A percentile compares a stretch with the other conserved stretches of the same genome.
Evolutionary conservation across 345 rosid genomes (phyloP).

Genomic region (Eutrema yunnanense): DNA sequence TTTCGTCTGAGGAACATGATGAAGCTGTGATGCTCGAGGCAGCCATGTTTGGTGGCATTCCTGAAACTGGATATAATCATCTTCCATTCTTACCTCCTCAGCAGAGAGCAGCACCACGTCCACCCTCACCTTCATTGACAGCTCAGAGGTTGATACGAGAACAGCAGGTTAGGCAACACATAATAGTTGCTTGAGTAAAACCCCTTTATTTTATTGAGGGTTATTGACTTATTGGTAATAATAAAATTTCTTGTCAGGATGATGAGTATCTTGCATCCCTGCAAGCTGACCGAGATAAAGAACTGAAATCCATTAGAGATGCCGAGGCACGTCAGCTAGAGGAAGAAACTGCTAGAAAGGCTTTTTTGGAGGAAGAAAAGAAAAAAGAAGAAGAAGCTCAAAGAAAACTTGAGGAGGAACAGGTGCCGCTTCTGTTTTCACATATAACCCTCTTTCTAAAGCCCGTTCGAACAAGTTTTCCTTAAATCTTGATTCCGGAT

Average conservation of each 20-base stretch:
- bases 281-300: constrained; percentile 96
- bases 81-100: constrained; percentile 31
- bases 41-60: constrained; percentile 99
- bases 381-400: constrained; percentile 67
- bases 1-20: constrained; percentile 96
- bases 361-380: constrained; percentile 74
- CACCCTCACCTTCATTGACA: constrained; percentile 88
- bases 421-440: constrained; percentile 41
- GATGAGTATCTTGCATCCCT: constrained; percentile 93
- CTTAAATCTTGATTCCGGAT: neutral
- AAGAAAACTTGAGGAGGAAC: constrained; percentile 74
- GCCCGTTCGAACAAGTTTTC: neutral
- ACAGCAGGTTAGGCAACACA: constrained; percentile 67
- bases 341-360: constrained; percentile 71
- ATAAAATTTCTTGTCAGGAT: constrained; percentile 44
- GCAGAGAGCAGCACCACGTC: constrained; percentile 52
- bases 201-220: neutral
- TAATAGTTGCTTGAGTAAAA: neutral
- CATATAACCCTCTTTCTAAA: neutral
- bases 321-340: constrained; percentile 72
- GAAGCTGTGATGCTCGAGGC: constrained; percentile 99
- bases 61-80: constrained; percentile 66
- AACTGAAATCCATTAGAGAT: constrained; percentile 71
- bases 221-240: neutral
- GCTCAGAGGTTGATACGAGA: constrained; percentile 97